Evolutionary conservation across 1,284 basidiomycete genomes (phyloP).

Genomic region (Cutaneotrichosporon mucoides): DNA sequence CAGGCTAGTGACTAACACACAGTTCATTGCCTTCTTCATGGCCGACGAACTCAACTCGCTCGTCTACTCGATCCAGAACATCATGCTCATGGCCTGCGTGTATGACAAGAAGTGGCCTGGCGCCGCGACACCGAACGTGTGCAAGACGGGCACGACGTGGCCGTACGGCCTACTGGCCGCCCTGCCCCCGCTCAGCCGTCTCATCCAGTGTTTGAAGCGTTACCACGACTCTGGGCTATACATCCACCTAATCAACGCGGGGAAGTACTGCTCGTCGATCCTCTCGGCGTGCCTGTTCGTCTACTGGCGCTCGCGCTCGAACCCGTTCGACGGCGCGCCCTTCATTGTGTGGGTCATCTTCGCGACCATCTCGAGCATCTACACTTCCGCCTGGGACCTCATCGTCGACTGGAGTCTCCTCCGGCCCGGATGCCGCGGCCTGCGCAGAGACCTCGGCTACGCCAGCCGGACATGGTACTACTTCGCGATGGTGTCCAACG

Average conservation of each 20-base stretch:
- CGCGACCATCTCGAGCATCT: slow-evolving; percentile 62
- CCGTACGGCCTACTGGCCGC: slow-evolving; percentile 52
- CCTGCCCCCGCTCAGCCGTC: slow-evolving; percentile 58
- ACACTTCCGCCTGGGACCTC: slow-evolving; percentile 71
- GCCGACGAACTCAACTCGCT: slow-evolving; percentile 78
- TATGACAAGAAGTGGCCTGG: slow-evolving; percentile 42
- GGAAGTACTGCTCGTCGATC: slow-evolving; percentile 71
- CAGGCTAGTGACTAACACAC: no score
- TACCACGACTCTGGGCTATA: slow-evolving; percentile 68
- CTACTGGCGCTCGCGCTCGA: slow-evolving; percentile 62
- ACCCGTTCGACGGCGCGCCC: slow-evolving; percentile 48
- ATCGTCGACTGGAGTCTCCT: slow-evolving; percentile 60
- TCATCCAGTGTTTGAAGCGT: slow-evolving; percentile 81
- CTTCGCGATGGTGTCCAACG: slow-evolving; percentile 57
- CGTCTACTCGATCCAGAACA: slow-evolving; percentile 66
- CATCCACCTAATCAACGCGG: slow-evolving; percentile 81
- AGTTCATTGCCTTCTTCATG: slow-evolving; percentile 38
- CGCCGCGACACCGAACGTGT: slow-evolving; percentile 51
- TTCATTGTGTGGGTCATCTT: slow-evolving; percentile 65
- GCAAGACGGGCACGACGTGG: slow-evolving; percentile 63
- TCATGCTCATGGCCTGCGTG: slow-evolving; percentile 54
- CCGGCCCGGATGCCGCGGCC: slow-evolving; percentile 60
- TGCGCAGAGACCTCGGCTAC: slow-evolving; percentile 73
- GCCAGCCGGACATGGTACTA: slow-evolving; percentile 53
- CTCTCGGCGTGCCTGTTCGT: slow-evolving; percentile 63